Conservation (phyloP, 208 protist genomes). For the Crithidia fasciculata region DNA sequence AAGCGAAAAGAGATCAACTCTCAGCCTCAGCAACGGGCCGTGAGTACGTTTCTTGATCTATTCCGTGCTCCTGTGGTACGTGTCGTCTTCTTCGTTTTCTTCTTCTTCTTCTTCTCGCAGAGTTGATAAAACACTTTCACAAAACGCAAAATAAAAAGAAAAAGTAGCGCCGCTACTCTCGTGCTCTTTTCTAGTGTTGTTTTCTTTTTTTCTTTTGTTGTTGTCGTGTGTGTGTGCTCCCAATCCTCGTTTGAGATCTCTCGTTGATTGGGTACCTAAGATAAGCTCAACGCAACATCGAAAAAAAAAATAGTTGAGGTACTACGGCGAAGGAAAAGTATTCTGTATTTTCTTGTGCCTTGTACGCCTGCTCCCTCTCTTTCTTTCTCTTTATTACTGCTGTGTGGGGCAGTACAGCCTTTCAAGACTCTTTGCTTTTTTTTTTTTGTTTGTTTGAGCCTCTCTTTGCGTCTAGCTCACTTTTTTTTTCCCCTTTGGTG, state of each 20-base stretch:
- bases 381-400: background rate
- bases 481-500: background rate
- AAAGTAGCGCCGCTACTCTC: background rate
- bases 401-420: background rate
- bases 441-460: conserved; percentile 14
- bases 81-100: background rate
- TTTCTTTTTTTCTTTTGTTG: too few relatives aligned
- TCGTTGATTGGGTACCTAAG: too few relatives aligned
- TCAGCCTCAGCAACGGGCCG: background rate
- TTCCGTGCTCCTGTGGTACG: background rate
- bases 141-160: background rate
- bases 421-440: background rate
- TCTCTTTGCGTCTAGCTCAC: background rate
- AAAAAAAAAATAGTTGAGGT: too few relatives aligned
- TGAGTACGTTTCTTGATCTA: background rate
- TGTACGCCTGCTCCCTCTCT: background rate
- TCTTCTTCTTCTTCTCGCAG: background rate
- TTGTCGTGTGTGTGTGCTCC: too few relatives aligned
- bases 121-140: background rate
- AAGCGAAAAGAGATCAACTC: background rate
- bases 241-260: too few relatives aligned
- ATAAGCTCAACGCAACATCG: too few relatives aligned
- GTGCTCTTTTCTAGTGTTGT: background rate
- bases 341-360: too few relatives aligned
- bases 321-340: too few relatives aligned